Evolutionary conservation across 139 green algal species (phyloP).

Genomic region (Haematococcus lacustris): DNA sequence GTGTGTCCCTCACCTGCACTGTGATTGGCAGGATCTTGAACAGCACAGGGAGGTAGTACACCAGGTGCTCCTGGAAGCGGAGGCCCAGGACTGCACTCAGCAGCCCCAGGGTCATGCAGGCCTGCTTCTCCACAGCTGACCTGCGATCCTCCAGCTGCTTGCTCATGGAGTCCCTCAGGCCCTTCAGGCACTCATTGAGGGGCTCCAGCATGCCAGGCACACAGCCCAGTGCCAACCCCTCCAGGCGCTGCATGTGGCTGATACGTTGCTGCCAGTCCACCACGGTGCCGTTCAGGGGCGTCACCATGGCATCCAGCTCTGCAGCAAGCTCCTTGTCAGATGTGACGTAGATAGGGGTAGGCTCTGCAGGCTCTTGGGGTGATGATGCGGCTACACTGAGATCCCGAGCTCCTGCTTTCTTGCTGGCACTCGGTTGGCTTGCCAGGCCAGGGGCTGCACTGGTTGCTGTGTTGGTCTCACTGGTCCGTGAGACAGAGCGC

Average conservation of each 20-base stretch:
- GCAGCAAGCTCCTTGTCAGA: slow-evolving; percentile 40
- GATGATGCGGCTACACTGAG: too few relatives aligned
- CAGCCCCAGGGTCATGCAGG: slow-evolving; percentile 51
- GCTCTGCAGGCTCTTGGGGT: too few relatives aligned
- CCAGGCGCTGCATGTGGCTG: slow-evolving; percentile 54
- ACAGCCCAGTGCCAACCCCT: slow-evolving; percentile 57
- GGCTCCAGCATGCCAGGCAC: slow-evolving; percentile 10
- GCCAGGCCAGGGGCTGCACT: too few relatives aligned
- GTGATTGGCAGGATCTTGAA: slow-evolving; percentile 73
- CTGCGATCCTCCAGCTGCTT: slow-evolving; percentile 56
- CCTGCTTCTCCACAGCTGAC: slow-evolving; percentile 53
- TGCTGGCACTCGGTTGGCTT: too few relatives aligned
- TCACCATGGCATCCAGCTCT: slow-evolving; percentile 41
- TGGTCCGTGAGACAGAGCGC: too few relatives aligned
- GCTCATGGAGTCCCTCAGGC: background rate
- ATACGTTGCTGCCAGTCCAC: slow-evolving; percentile 39
- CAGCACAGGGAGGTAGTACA: slow-evolving; percentile 48
- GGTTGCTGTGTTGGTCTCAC: too few relatives aligned
- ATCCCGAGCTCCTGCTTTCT: too few relatives aligned
- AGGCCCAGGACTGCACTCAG: slow-evolving; percentile 46
- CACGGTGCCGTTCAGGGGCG: slow-evolving; percentile 18
- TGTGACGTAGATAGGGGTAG: too few relatives aligned
- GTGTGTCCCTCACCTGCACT: slow-evolving; percentile 42
- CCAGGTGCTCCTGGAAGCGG: slow-evolving; percentile 42
- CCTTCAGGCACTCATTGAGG: slow-evolving; percentile 6